A percentile compares a stretch with the other conserved stretches of the same genome.
phyloP scores from a whole-genome alignment of 768 basidiomycete genomes.

The Leccinum variicolor region DNA sequence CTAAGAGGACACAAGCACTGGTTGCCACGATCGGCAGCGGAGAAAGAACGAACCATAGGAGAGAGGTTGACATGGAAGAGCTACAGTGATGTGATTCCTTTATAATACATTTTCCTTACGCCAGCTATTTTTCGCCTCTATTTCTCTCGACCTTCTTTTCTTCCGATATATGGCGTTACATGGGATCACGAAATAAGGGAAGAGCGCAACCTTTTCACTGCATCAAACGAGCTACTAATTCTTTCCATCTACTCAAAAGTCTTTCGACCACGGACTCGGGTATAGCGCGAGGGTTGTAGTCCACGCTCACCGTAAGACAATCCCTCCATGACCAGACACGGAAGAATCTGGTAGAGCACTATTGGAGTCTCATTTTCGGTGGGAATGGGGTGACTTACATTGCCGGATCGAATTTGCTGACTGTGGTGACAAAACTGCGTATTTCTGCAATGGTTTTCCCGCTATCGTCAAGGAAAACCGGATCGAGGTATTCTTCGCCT shows the following conservation, averaged over 20 bases:
- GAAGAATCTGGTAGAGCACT: neutral
- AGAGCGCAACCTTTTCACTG: neutral
- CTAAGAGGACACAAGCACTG: constrained; percentile 56
- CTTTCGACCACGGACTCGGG: neutral
- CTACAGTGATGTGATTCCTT: constrained; percentile 26
- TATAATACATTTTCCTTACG: constrained; percentile 41
- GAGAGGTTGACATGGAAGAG: constrained; percentile 37
- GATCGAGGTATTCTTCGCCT: constrained; percentile 1
- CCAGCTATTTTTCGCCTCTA: constrained; percentile 85
- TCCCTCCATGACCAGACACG: constrained; percentile 4
- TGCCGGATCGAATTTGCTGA: neutral
- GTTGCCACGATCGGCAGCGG: constrained; percentile 59
- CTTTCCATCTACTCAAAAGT: neutral
- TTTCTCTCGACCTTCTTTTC: constrained; percentile 98
- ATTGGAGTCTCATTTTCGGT: neutral
- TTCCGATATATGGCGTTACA: constrained; percentile 75
- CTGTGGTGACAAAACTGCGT: neutral
- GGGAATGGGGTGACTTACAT: neutral
- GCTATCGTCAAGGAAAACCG: neutral
- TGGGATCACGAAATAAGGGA: neutral
- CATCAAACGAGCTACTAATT: neutral
- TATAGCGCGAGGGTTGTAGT: neutral
- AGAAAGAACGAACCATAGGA: constrained; percentile 31
- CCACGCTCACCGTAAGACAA: neutral
- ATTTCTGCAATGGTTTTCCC: neutral